These are phyloP conservation scores for Gaultheria prostrata DNA, from an alignment of 148 eudicot genomes.

Conservation along the genomic window DNA sequence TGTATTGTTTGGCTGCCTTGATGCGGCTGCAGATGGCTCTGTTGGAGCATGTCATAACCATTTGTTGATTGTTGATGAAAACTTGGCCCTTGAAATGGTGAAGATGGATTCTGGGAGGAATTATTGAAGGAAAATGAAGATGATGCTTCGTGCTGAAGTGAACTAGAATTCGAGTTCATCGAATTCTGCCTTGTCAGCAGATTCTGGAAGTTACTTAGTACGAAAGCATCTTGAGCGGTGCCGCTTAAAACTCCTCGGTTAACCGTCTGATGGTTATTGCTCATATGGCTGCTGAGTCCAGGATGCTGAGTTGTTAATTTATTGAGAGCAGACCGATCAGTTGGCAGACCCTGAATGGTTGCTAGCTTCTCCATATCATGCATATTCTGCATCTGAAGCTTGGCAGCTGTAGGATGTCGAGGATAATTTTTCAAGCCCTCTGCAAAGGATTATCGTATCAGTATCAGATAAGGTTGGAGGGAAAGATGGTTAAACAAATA, in stretches of 20 bases:
- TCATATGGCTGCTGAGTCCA: conserved; percentile 43
- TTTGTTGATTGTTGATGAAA: conserved; percentile 29
- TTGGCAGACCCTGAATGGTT: conserved; percentile 55
- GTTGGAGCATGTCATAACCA: conserved; percentile 33
- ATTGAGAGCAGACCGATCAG: conserved; percentile 53
- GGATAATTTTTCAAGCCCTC: conserved; percentile 87
- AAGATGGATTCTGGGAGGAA: conserved; percentile 39
- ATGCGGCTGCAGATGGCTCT: conserved; percentile 30
- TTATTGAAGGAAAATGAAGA: conserved; percentile 39
- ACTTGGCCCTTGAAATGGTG: conserved; percentile 45
- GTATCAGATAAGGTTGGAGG: background rate
- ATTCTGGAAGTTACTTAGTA: conserved; percentile 59
- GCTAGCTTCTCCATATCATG: conserved; percentile 63
- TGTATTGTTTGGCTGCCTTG: conserved; percentile 53
- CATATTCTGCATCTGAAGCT: conserved; percentile 62
- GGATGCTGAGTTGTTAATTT: conserved; percentile 64
- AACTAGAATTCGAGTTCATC: conserved; percentile 46
- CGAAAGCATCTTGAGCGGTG: conserved; percentile 55
- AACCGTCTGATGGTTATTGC: conserved; percentile 38
- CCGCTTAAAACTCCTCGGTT: conserved; percentile 55
- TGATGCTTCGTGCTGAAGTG: conserved; percentile 56
- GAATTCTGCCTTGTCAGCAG: conserved; percentile 66
- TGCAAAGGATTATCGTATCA: conserved; percentile 29
- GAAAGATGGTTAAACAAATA: background rate
- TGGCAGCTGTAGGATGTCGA: conserved; percentile 47